phyloP scores from a whole-genome alignment of 768 basidiomycete genomes.

The Amanita inopinata region DNA sequence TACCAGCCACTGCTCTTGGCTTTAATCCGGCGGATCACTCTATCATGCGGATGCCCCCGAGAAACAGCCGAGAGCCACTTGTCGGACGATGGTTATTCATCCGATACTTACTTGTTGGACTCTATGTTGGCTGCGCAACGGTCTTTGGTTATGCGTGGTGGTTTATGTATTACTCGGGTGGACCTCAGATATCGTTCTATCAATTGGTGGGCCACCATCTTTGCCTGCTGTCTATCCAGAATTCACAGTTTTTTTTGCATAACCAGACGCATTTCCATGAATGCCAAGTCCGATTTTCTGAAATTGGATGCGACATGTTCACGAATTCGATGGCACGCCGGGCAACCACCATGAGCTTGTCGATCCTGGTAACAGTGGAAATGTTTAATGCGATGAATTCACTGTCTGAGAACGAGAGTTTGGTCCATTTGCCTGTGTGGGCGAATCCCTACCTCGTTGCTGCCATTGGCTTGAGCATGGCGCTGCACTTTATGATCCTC shows the following conservation, averaged over 20 bases:
- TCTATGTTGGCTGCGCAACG: constrained; percentile 90
- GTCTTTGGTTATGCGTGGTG: constrained; percentile 99
- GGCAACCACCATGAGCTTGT: constrained; percentile 94
- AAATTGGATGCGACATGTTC: constrained; percentile 96
- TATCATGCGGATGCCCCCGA: constrained; percentile 93
- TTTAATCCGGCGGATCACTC: constrained; percentile 96
- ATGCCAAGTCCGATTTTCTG: constrained; percentile 73
- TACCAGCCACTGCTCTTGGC: constrained; percentile 94
- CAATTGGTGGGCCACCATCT: constrained; percentile 61
- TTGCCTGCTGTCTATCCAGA: constrained; percentile 2
- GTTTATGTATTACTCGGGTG: constrained; percentile 87
- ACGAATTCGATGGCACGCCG: constrained; percentile 75
- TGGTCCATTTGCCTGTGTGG: constrained; percentile 86
- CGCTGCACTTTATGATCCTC: constrained; percentile 85
- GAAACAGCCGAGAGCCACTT: constrained; percentile 84
- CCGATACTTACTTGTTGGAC: constrained; percentile 88
- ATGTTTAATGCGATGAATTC: constrained; percentile 99
- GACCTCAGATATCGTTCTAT: constrained; percentile 88
- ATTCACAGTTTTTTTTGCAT: constrained; percentile 2
- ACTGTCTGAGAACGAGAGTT: constrained; percentile 91
- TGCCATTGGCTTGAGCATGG: constrained; percentile 88
- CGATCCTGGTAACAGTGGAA: constrained; percentile 91
- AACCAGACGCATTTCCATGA: constrained; percentile 99
- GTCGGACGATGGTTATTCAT: constrained; percentile 93
- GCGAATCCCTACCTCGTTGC: constrained; percentile 88